Evolutionary conservation across 768 basidiomycete species (phyloP).

Genomic region (Lepiota brunneoincarnata): DNA sequence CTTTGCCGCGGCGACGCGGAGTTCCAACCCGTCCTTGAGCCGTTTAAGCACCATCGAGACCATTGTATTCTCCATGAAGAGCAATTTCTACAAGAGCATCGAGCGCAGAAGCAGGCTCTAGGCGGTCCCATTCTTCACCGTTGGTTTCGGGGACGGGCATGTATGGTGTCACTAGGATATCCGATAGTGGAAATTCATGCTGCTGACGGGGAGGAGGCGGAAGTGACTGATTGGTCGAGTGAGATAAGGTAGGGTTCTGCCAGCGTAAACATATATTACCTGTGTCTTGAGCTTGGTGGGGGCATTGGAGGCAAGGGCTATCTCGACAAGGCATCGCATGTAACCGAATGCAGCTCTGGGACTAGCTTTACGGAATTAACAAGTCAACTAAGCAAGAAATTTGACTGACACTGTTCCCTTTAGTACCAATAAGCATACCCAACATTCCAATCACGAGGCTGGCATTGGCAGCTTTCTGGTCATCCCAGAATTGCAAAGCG

Average conservation of each 20-base stretch:
- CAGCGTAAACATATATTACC: conserved; percentile 34
- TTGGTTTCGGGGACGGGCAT: conserved; percentile 78
- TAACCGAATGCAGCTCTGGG: conserved; percentile 53
- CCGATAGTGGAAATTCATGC: conserved; percentile 58
- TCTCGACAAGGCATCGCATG: conserved; percentile 80
- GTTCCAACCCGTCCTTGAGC: conserved; percentile 63
- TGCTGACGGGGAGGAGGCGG: conserved; percentile 39
- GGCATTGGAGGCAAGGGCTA: conserved; percentile 91
- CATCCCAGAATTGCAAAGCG: conserved; percentile 94
- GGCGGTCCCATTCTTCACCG: conserved; percentile 90
- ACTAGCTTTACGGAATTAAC: conserved; percentile 32
- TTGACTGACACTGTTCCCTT: conserved; percentile 57
- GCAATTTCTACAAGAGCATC: conserved; percentile 80
- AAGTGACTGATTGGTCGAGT: conserved; percentile 35
- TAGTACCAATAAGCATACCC: conserved; percentile 78
- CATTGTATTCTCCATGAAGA: conserved; percentile 86
- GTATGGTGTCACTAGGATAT: conserved; percentile 69
- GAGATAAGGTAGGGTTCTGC: not conserved
- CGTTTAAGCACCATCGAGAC: conserved; percentile 57
- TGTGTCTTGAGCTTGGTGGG: conserved; percentile 86
- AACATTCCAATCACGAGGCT: conserved; percentile 79
- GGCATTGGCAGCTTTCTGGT: conserved; percentile 82
- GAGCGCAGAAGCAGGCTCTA: conserved; percentile 77
- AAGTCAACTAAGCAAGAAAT: not conserved
- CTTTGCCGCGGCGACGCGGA: conserved; percentile 72